Evolutionary conservation across 495 filamentous ascomycete species (phyloP), one percentile per base, ranked within the genome.

Genomic region (Penicillium macrosclerotiorum): DNA sequence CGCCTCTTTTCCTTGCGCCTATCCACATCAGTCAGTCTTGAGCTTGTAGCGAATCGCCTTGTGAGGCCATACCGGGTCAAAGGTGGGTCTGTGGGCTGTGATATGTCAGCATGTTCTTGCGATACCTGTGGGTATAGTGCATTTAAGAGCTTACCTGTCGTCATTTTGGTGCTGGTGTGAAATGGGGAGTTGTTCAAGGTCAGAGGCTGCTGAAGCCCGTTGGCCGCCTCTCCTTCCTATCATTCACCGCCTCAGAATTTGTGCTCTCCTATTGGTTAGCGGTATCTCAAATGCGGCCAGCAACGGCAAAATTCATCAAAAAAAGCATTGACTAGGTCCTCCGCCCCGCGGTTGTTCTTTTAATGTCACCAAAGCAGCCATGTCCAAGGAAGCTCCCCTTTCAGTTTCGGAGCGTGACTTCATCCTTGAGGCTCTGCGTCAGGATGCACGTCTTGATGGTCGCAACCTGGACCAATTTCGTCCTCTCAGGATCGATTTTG

Each of bases 1-100:
- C 60, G 91, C 88, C 65, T 98, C 93, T 79, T 95, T 96, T 54
- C 94, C 93, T 62, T 85, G 84, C 30, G 93, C 91, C 87, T 91
- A 48, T 47, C 45, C 18, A 43, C 14, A 27, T 55, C 65, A 24
- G 62, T 58, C 46, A 50, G 52, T 47, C 13, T 32, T 27, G 18
- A 12, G 16, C 13, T 36, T n/a, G n/a, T n/a, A n/a, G n/a, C n/a
- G n/a, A n/a, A n/a, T n/a, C n/a, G n/a, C n/a, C n/a, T n/a, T n/a
- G n/a, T n/a, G n/a, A 37, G 31, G 35, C 44, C 78, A 39, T 81
- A 88, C 86, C 46, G 91, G 91, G 63, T 96, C 91, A 56, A 96
- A 96, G 0, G 91, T 96, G 48, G 91, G 91, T 65, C 91, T 82
- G 57, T 93, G 88, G 25, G 80, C 79, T 75, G 59, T 60, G 29